Evolutionary conservation across 2,329 filamentous ascomycete genomes (phyloP).

Genomic region (Exophiala sp.): DNA sequence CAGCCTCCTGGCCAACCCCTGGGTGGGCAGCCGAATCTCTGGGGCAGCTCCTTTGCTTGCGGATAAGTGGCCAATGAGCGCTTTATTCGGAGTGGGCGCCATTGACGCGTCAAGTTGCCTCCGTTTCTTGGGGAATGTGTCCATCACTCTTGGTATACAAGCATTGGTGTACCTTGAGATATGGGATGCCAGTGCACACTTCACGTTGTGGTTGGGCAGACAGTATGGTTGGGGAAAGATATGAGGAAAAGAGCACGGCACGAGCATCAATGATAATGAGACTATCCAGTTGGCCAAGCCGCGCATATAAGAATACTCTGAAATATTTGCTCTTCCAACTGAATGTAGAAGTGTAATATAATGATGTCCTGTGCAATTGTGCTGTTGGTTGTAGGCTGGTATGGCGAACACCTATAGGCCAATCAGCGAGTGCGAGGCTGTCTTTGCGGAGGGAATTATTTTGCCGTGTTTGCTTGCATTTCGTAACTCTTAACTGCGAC

Average conservation of each 20-base stretch:
- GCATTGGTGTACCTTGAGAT: constrained; percentile 13
- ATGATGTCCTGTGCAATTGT: not conserved
- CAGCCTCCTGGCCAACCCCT: constrained; percentile 6
- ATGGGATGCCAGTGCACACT: constrained; percentile 12
- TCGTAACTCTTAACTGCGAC: not conserved
- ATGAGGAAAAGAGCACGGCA: constrained; percentile 5
- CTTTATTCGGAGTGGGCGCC: not conserved
- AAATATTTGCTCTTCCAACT: not conserved
- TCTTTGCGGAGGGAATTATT: constrained; percentile 6
- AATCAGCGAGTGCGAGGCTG: constrained; percentile 17
- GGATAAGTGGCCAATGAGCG: constrained; percentile 13
- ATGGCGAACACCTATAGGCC: constrained; percentile 1
- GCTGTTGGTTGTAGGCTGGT: too few species aligned
- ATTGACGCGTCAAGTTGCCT: constrained; percentile 1
- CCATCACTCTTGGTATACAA: constrained; percentile 17
- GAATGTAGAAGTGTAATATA: not conserved
- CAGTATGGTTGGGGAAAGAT: constrained; percentile 22
- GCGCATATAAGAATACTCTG: too few species aligned
- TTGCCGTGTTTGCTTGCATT: not conserved
- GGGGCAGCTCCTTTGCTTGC: not conserved
- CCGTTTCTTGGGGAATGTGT: constrained; percentile 13
- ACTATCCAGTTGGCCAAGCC: too few species aligned
- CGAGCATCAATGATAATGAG: too few species aligned
- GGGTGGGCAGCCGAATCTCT: not conserved
- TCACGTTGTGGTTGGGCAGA: constrained; percentile 11